Conservation (phyloP, 2,329 filamentous ascomycete genomes). For the Amesomyces nigricolor region DNA sequence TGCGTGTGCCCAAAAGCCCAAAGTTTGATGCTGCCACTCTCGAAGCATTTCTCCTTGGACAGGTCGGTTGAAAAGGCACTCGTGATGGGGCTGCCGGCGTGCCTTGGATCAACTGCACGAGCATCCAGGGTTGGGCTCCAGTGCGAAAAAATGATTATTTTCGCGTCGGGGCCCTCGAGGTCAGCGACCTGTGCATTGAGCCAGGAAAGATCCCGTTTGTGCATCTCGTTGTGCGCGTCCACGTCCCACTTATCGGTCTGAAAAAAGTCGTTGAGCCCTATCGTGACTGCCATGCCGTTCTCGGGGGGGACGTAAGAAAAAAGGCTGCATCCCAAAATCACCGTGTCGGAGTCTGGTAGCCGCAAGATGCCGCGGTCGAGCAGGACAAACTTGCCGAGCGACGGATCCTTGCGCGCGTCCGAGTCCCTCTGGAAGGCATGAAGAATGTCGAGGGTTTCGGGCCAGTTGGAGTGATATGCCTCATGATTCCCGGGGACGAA, state of each 20-base stretch:
- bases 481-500: conserved; percentile 55
- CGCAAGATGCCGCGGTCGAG: conserved; percentile 37
- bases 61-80: conserved; percentile 38
- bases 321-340: conserved; percentile 40
- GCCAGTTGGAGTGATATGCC: conserved; percentile 41
- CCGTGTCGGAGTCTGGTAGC: conserved; percentile 31
- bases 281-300: conserved; percentile 30
- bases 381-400: conserved; percentile 37
- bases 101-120: conserved; percentile 18
- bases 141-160: conserved; percentile 25
- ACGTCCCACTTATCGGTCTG: conserved; percentile 30
- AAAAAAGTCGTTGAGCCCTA: conserved; percentile 40
- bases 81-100: conserved; percentile 17
- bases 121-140: conserved; percentile 24
- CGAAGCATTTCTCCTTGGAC: conserved; percentile 32
- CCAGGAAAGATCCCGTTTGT: conserved; percentile 26
- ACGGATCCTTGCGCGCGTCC: conserved; percentile 21
- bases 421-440: conserved; percentile 28
- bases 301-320: conserved; percentile 34
- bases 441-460: conserved; percentile 28
- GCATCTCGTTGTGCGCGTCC: conserved; percentile 22
- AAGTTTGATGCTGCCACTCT: conserved; percentile 30
- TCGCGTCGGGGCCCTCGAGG: background rate
- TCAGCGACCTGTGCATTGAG: conserved; percentile 24
- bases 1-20: conserved; percentile 48